A percentile compares a stretch with the other conserved stretches of the same genome.
Evolutionary conservation across 2,329 filamentous ascomycete genomes (phyloP).

Genomic region (Arthrobotrys megalospora): DNA sequence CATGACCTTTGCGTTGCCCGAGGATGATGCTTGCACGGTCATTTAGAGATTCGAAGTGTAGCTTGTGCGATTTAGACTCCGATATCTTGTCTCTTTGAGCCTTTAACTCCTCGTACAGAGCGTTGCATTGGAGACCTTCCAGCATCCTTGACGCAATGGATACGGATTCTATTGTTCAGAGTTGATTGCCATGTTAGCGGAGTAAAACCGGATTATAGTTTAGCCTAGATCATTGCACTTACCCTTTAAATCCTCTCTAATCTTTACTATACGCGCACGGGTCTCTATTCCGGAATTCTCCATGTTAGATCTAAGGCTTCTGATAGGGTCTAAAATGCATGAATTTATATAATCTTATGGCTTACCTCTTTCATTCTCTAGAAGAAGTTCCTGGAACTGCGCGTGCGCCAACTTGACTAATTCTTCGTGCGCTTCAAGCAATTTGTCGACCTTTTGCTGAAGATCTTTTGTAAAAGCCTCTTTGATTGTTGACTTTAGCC

Average conservation of each 20-base stretch:
- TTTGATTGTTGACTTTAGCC: constrained; percentile 20
- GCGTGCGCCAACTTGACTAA: constrained; percentile 10
- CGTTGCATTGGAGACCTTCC: constrained; percentile 10
- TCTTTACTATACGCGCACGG: not conserved
- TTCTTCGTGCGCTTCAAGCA: constrained; percentile 9
- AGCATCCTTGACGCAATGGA: constrained; percentile 17
- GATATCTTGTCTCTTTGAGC: constrained; percentile 11
- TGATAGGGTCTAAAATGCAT: constrained; percentile 14
- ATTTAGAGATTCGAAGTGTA: constrained; percentile 9
- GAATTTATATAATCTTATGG: too few species aligned
- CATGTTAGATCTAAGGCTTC: too few species aligned
- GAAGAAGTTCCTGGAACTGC: constrained; percentile 16
- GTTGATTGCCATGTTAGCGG: not conserved
- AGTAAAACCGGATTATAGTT: not conserved
- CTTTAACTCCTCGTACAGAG: constrained; percentile 8
- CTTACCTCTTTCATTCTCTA: constrained; percentile 64
- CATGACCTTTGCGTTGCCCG: constrained; percentile 24
- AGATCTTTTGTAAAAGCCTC: constrained; percentile 35
- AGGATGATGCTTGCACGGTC: constrained; percentile 29
- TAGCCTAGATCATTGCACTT: not conserved
- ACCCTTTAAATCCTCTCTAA: constrained; percentile 24
- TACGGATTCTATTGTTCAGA: constrained; percentile 3
- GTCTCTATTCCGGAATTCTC: not conserved
- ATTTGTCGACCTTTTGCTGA: constrained; percentile 15
- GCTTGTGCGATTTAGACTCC: constrained; percentile 13